Percentiles rank a stretch among this genome's conserved stretches.
phyloP scores from a whole-genome alignment of 202 grass and related monocot species.

The Cymbopogon flexuosus region DNA sequence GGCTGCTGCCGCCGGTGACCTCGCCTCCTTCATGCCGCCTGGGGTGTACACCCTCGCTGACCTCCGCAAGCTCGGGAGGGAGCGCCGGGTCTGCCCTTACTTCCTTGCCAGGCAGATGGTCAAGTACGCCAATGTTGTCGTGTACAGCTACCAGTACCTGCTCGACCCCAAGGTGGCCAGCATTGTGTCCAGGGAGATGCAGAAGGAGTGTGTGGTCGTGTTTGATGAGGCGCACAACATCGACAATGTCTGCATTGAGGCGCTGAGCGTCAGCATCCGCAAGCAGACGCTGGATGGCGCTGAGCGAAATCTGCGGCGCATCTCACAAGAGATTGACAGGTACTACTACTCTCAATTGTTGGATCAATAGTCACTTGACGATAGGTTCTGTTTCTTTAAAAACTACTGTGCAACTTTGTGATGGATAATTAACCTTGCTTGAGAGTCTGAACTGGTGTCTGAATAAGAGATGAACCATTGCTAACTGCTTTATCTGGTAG shows the following conservation, averaged over 20 bases:
- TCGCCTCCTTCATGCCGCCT: slow-evolving; percentile 53
- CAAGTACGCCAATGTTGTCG: slow-evolving; percentile 75
- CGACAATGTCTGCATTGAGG: slow-evolving; percentile 96
- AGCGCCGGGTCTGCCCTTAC: slow-evolving; percentile 79
- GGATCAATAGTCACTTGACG: neutral
- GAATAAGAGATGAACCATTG: neutral
- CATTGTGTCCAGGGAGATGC: slow-evolving; percentile 93
- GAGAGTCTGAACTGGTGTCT: too few species aligned
- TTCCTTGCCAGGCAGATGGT: slow-evolving; percentile 88
- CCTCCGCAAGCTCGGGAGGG: slow-evolving; percentile 58
- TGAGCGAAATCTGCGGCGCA: slow-evolving; percentile 57
- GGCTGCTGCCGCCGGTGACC: slow-evolving; percentile 43
- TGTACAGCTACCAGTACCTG: slow-evolving; percentile 94
- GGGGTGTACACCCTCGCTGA: slow-evolving; percentile 75
- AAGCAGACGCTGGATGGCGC: slow-evolving; percentile 86
- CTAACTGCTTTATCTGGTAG: slow-evolving; percentile 66
- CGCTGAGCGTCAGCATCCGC: slow-evolving; percentile 75
- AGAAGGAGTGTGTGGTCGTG: slow-evolving; percentile 78
- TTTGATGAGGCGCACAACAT: slow-evolving; percentile 96
- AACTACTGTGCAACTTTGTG: neutral
- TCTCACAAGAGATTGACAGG: slow-evolving; percentile 84
- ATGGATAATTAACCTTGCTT: slow-evolving; percentile 18
- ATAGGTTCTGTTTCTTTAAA: too few species aligned
- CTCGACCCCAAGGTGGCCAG: slow-evolving; percentile 88
- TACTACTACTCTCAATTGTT: slow-evolving; percentile 32